A percentile compares a stretch with the other conserved stretches of the same genome.
Evolutionary conservation across 768 basidiomycete genomes (phyloP).

Genomic region (Boletus tomentosulus): DNA sequence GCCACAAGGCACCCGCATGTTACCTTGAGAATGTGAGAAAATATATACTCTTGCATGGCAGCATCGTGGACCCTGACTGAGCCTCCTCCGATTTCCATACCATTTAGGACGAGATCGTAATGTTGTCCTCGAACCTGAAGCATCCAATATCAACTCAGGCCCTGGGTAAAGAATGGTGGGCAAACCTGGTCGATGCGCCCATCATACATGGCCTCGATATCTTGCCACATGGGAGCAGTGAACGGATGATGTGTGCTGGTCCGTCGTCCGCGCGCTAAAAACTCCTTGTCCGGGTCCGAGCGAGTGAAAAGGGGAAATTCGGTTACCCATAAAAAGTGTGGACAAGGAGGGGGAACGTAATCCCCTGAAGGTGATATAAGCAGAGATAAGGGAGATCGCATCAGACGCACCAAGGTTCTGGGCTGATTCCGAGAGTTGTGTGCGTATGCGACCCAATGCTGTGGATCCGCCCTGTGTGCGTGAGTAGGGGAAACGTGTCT

Average conservation of each 20-base stretch:
- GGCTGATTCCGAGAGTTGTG: slow-evolving; percentile 63
- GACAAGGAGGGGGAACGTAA: slow-evolving; percentile 48
- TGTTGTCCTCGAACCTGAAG: slow-evolving; percentile 86
- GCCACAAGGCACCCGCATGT: slow-evolving; percentile 14
- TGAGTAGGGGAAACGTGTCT: slow-evolving; percentile 16
- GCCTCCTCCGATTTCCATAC: slow-evolving; percentile 90
- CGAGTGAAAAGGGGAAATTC: slow-evolving; percentile 92
- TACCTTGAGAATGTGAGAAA: slow-evolving; percentile 74
- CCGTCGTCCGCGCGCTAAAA: slow-evolving; percentile 83
- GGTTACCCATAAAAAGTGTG: slow-evolving; percentile 93
- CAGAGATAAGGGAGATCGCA: slow-evolving; percentile 2
- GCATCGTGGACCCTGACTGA: slow-evolving; percentile 92
- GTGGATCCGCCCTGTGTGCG: slow-evolving; percentile 78
- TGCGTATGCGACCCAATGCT: slow-evolving; percentile 65
- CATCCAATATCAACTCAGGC: slow-evolving; percentile 1
- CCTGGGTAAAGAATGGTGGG: slow-evolving; percentile 1
- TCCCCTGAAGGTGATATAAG: slow-evolving; percentile 42
- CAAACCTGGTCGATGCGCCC: slow-evolving; percentile 60
- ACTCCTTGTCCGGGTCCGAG: slow-evolving; percentile 83
- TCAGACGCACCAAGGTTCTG: slow-evolving; percentile 52
- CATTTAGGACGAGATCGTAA: slow-evolving; percentile 93
- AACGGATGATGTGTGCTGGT: slow-evolving; percentile 94
- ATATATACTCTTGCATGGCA: slow-evolving; percentile 79
- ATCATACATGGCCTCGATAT: slow-evolving; percentile 69
- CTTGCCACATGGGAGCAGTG: slow-evolving; percentile 92